Conservation (phyloP, 805 yeast genomes). For the Wickerhamomyces bovis region DNA sequence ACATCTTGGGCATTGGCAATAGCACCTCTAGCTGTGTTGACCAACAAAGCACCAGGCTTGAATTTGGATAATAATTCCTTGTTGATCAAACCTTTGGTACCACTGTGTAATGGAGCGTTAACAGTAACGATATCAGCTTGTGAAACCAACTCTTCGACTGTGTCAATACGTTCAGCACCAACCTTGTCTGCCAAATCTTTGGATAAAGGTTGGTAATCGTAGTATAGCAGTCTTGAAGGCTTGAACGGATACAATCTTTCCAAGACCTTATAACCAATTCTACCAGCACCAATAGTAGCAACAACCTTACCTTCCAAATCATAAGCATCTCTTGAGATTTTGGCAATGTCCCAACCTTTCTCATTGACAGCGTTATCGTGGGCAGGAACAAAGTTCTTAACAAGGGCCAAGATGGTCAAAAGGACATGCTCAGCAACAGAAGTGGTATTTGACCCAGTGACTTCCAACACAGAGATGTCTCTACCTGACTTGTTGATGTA, state of each 20-base stretch:
- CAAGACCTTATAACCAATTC: conserved; percentile 73
- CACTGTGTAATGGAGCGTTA: conserved; percentile 72
- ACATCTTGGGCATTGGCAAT: conserved; percentile 68
- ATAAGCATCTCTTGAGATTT: conserved; percentile 62
- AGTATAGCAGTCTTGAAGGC: conserved; percentile 68
- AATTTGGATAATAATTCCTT: conserved; percentile 58
- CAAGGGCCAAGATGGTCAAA: conserved; percentile 64
- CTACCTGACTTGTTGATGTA: conserved; percentile 54
- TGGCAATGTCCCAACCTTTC: conserved; percentile 70
- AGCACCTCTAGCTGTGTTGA: conserved; percentile 81
- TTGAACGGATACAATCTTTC: conserved; percentile 68
- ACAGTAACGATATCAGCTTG: conserved; percentile 70
- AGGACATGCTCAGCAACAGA: conserved; percentile 80
- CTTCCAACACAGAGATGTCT: conserved; percentile 67
- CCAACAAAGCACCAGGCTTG: conserved; percentile 69
- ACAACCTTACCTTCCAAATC: conserved; percentile 72
- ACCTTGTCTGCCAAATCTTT: conserved; percentile 51
- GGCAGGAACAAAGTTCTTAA: conserved; percentile 75
- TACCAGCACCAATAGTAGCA: conserved; percentile 79
- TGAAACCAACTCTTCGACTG: conserved; percentile 57
- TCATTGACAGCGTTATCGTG: conserved; percentile 59
- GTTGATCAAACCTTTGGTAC: conserved; percentile 61
- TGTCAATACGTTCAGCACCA: conserved; percentile 53
- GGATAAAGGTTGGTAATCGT: conserved; percentile 67
- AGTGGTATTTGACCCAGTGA: conserved; percentile 74